These are phyloP conservation scores for Quercus suber DNA, from an alignment of 306 rosid genomes.

Conservation along the genomic window DNA sequence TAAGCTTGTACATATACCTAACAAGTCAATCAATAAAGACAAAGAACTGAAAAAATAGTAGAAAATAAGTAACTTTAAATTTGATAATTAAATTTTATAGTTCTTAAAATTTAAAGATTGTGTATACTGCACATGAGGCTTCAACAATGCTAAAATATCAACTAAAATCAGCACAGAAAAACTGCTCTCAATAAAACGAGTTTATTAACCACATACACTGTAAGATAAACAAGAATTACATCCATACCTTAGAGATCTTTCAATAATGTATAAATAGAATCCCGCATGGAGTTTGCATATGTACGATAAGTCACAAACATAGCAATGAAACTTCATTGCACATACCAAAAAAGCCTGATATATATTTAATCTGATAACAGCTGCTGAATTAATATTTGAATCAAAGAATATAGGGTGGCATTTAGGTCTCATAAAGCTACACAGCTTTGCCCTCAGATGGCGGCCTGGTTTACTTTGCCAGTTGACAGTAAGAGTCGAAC, in stretches of 20 bases:
- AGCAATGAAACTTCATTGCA: no score
- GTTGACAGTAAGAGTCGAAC: no score
- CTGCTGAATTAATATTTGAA: constrained; percentile 78
- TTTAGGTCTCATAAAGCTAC: constrained; percentile 41
- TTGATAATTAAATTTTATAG: neutral
- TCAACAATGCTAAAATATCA: constrained; percentile 8
- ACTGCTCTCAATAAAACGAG: neutral
- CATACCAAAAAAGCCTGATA: constrained; percentile 48
- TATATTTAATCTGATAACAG: constrained; percentile 74
- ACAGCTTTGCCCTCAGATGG: no score
- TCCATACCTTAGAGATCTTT: constrained; percentile 48
- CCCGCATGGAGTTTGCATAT: constrained; percentile 48
- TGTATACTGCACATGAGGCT: neutral
- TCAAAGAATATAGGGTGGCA: constrained; percentile 87
- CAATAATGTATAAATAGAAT: constrained; percentile 36
- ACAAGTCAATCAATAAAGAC: constrained; percentile 20
- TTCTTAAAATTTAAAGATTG: neutral
- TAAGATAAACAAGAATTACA: constrained; percentile 1
- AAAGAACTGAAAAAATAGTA: neutral
- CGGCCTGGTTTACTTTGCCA: no score
- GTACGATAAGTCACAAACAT: no score
- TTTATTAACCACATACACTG: neutral
- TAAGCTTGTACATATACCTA: constrained; percentile 63
- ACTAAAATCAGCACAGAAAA: constrained; percentile 13
- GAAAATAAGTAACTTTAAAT: neutral